Evolutionary conservation across 805 yeast species (phyloP).

Genomic region (Metschnikowia lachancei): DNA sequence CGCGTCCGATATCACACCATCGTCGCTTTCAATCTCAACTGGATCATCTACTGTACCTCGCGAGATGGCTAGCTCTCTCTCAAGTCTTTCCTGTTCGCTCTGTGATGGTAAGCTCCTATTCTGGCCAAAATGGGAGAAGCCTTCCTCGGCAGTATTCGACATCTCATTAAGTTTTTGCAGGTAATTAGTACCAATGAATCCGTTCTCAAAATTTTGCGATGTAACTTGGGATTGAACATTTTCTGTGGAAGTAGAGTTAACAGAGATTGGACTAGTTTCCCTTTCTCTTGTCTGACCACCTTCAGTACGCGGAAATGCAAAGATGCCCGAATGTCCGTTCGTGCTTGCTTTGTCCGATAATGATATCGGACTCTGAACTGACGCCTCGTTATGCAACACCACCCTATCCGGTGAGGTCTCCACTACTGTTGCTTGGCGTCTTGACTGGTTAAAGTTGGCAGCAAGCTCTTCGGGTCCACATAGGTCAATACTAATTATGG

Average conservation of each 20-base stretch:
- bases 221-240: too few species aligned
- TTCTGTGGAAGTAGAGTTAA: too few species aligned
- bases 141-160: neutral
- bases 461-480: slow-evolving; percentile 9
- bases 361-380: neutral
- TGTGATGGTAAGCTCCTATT: too few species aligned
- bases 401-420: neutral
- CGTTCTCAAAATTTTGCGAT: too few species aligned
- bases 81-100: neutral
- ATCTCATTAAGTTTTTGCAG: too few species aligned
- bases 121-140: neutral
- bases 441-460: slow-evolving; percentile 1
- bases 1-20: neutral
- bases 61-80: neutral
- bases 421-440: neutral
- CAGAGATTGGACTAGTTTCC: too few species aligned
- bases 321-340: too few species aligned
- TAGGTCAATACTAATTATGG: slow-evolving; percentile 1
- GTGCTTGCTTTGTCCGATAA: neutral
- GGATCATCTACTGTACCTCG: slow-evolving; percentile 8
- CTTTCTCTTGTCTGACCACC: too few species aligned
- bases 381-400: neutral
- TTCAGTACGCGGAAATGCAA: too few species aligned
- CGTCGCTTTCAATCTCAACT: slow-evolving; percentile 11
- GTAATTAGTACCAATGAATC: too few species aligned